Evolutionary conservation across 495 filamentous ascomycete genomes (phyloP), one percentile per base, ranked within the genome.

Genomic region (Neurospora tetrasperma): DNA sequence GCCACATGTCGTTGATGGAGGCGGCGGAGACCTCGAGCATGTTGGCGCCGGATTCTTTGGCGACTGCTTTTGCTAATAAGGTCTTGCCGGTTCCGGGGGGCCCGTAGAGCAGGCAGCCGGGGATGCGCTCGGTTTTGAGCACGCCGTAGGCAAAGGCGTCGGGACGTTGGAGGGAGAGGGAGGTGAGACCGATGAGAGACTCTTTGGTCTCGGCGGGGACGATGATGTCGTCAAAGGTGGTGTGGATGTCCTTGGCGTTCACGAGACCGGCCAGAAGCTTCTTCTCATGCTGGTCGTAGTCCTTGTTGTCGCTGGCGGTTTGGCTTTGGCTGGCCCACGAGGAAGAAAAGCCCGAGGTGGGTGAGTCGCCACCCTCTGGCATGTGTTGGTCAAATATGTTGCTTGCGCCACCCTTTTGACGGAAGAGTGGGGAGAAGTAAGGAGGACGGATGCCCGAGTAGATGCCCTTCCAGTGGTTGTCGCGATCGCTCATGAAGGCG

Each of bases 71-170:
- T 8, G 95, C 96, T 18, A 99, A 88, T 0, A 98, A 85, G 1
- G 96, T 99, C 78, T 99, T 99, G 72, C 96, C 96, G 0, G 96
- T 99, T 4, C 96, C 96, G 0, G 96, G 96, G 8, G 96, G 96
- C 0, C 96, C 96, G 78, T 99, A 99, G 3, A 99, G 86, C 0
- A 99, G 86, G 38, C 95, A 87, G 23, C 96, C 96, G 0, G 93
- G 91, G 71, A 99, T 96, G 75, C 92, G 91, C 73, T 98, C 94
- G 1, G 90, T 94, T 2, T 94, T 92, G 42, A 99, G 87, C 7
- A 99, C 94, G 81, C 96, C 96, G 78, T 99, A 99, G 18, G 90
- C 90, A 81, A 99, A 99, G 39, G 96, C 96, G 54, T 99, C 96
- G 1, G 96, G 96, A 1, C 96, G 90, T 38, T 92, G 85, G 0